These are phyloP conservation scores for Orbilia oligospora DNA, from an alignment of 2,329 filamentous ascomycete genomes.

Conservation along the genomic window DNA sequence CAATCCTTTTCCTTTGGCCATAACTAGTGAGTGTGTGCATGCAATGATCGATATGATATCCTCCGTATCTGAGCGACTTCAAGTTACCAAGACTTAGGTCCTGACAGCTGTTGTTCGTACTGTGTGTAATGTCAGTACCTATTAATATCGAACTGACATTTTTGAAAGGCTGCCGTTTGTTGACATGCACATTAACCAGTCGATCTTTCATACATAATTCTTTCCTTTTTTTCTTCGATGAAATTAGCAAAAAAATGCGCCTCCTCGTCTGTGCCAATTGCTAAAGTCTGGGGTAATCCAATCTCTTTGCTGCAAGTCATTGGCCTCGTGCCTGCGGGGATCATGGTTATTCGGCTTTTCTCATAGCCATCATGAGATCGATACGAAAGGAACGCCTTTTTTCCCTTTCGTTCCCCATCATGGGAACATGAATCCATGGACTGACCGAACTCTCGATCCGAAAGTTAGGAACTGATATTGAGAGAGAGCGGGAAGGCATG, in stretches of 20 bases:
- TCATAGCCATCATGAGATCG: constrained; percentile 27
- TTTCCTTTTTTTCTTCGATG: constrained; percentile 20
- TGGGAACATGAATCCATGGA: neutral
- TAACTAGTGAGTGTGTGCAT: neutral
- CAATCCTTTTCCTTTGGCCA: constrained; percentile 2
- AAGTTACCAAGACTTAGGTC: neutral
- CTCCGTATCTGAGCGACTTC: neutral
- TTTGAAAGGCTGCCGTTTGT: neutral
- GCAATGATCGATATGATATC: neutral
- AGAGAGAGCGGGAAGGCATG: constrained; percentile 35
- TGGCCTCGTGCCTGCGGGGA: constrained; percentile 53
- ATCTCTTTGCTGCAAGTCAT: constrained; percentile 56
- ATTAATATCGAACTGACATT: constrained; percentile 40
- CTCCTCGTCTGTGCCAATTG: constrained; percentile 34
- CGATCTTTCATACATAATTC: neutral
- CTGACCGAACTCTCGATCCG: constrained; percentile 24
- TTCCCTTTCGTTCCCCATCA: no score
- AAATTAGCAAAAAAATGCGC: constrained; percentile 47
- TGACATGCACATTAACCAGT: neutral
- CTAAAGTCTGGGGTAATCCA: constrained; percentile 54
- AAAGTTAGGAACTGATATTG: constrained; percentile 33
- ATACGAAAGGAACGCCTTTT: neutral
- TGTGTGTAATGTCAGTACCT: neutral
- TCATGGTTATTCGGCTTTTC: constrained; percentile 46
- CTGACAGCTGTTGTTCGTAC: neutral